Evolutionary conservation across 1,284 basidiomycete genomes (phyloP).

Genomic region (Neonothopanus nambi): DNA sequence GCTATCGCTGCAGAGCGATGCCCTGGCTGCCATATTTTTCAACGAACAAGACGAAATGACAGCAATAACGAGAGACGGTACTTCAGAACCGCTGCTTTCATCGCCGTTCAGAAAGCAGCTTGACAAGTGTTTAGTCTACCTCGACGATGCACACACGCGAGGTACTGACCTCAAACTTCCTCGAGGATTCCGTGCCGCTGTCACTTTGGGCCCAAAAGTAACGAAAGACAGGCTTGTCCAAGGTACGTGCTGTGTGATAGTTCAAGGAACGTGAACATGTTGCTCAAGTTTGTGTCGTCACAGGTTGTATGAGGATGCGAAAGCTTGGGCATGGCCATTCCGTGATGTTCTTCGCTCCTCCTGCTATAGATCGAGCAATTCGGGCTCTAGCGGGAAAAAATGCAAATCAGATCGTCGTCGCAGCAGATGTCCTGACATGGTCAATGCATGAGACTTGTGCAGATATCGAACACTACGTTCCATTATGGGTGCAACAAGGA

Average conservation of each 20-base stretch:
- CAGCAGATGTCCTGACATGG: conserved; percentile 39
- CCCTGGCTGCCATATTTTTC: conserved; percentile 50
- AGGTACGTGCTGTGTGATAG: no score
- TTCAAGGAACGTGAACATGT: no score
- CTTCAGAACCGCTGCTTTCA: no score
- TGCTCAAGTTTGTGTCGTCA: no score
- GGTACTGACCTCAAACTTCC: conserved; percentile 38
- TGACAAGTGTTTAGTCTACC: conserved; percentile 32
- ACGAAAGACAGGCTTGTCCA: no score
- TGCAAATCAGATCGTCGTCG: conserved; percentile 16
- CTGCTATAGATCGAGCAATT: conserved; percentile 29
- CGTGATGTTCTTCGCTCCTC: conserved; percentile 34
- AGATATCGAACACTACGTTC: no score
- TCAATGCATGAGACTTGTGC: no score
- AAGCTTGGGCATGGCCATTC: conserved; percentile 34
- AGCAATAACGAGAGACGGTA: conserved; percentile 43
- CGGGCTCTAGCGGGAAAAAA: conserved; percentile 17
- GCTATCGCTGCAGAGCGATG: conserved; percentile 27
- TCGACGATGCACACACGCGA: conserved; percentile 38
- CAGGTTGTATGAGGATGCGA: no score
- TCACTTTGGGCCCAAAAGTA: no score
- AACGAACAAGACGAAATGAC: conserved; percentile 42
- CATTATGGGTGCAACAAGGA: no score
- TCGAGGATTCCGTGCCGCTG: conserved; percentile 28
- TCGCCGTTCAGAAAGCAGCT: conserved; percentile 30